Evolutionary conservation across 2,329 filamentous ascomycete species (phyloP).

Genomic region (Gliomastix tumulicola): DNA sequence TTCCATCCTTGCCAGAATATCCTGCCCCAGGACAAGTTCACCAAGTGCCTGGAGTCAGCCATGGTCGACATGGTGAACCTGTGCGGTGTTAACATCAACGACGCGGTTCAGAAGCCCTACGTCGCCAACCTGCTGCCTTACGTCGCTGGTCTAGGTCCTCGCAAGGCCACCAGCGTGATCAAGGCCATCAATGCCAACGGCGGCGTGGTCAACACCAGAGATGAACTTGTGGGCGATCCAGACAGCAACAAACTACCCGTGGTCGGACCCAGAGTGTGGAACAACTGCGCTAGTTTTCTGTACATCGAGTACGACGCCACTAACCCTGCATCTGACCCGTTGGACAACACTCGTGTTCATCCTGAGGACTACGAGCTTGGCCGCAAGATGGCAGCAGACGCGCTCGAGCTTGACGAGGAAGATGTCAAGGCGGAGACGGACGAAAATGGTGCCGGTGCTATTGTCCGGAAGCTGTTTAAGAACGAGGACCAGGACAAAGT

Average conservation of each 20-base stretch:
- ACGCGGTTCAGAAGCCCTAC: constrained; percentile 74
- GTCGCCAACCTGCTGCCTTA: constrained; percentile 86
- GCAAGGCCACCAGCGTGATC: constrained; percentile 70
- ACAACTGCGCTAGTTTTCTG: constrained; percentile 94
- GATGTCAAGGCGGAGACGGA: constrained; percentile 93
- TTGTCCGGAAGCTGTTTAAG: constrained; percentile 90
- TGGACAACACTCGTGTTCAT: constrained; percentile 95
- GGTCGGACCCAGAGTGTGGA: constrained; percentile 86
- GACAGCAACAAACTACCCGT: constrained; percentile 72
- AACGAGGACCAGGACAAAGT: constrained; percentile 92
- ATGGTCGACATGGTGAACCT: constrained; percentile 99
- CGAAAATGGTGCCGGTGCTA: constrained; percentile 81
- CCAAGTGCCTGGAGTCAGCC: constrained; percentile 84
- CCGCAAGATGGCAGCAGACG: constrained; percentile 97
- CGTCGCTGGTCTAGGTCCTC: constrained; percentile 82
- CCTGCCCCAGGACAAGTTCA: constrained; percentile 78
- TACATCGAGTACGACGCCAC: constrained; percentile 83
- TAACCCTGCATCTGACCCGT: constrained; percentile 76
- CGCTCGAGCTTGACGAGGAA: constrained; percentile 92
- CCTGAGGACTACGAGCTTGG: constrained; percentile 98
- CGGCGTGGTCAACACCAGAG: constrained; percentile 74
- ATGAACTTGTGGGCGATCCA: constrained; percentile 82
- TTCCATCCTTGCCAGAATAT: constrained; percentile 90
- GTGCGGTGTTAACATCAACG: constrained; percentile 90
- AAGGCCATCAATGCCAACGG: constrained; percentile 88